Evolutionary conservation across 2,329 filamentous ascomycete species (phyloP).

Genomic region (Drechslerella dactyloides): DNA sequence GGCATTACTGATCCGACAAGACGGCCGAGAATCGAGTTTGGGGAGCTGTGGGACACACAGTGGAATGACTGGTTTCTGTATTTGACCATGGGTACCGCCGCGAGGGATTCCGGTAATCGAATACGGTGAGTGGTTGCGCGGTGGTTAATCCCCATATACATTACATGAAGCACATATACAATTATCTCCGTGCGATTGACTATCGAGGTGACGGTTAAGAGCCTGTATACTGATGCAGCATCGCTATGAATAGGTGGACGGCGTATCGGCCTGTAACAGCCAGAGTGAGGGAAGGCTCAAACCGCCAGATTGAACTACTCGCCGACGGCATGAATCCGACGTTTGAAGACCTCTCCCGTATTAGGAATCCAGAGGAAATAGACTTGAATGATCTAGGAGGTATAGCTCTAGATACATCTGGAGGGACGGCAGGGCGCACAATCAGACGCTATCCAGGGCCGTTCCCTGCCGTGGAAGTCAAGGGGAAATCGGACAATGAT

Average conservation of each 20-base stretch:
- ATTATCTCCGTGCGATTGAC: neutral
- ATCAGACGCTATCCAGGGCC: conserved; percentile 15
- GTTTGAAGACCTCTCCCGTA: conserved; percentile 1
- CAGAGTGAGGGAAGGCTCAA: neutral
- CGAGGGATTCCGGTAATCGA: neutral
- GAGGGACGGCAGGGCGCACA: neutral
- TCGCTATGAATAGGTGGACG: conserved; percentile 19
- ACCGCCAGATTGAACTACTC: neutral
- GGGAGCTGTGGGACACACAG: neutral
- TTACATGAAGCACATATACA: neutral
- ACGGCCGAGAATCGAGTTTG: conserved; percentile 17
- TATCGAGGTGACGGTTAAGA: too few relatives aligned
- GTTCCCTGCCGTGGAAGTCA: conserved; percentile 18
- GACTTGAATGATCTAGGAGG: too few relatives aligned
- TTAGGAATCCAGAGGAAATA: too few relatives aligned
- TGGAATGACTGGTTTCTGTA: neutral
- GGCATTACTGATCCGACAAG: neutral
- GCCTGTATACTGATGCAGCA: neutral
- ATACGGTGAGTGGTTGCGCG: conserved; percentile 3
- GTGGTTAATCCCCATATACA: too few relatives aligned
- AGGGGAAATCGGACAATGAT: neutral
- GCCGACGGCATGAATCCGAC: conserved; percentile 4
- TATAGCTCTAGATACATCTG: neutral
- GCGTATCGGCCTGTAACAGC: conserved; percentile 22
- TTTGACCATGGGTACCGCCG: conserved; percentile 13